Conservation (phyloP, 2,329 filamentous ascomycete genomes). For the Talaromyces marneffei region DNA sequence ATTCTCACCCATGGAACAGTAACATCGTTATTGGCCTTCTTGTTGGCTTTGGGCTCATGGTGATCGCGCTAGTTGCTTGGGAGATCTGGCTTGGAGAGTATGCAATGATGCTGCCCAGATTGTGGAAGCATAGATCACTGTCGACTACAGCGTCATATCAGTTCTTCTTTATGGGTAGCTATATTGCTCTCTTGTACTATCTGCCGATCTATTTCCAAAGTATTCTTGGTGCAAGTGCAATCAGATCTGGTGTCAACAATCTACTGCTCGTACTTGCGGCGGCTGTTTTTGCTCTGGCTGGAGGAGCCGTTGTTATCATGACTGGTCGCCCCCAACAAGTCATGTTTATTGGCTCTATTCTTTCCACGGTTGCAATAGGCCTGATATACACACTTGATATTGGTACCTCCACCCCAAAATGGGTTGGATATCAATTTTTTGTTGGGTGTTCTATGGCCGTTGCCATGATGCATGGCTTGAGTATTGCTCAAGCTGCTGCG, state of each 20-base stretch:
- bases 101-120: slow-evolving; percentile 30
- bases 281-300: slow-evolving; percentile 22
- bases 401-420: slow-evolving; percentile 16
- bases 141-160: slow-evolving; percentile 27
- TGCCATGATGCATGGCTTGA: slow-evolving; percentile 21
- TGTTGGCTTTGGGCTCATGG: slow-evolving; percentile 19
- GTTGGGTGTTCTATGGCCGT: slow-evolving; percentile 17
- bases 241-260: slow-evolving; percentile 35
- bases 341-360: slow-evolving; percentile 22
- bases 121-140: slow-evolving; percentile 35
- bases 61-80: slow-evolving; percentile 16
- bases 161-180: slow-evolving; percentile 31
- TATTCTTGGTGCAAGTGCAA: slow-evolving; percentile 21
- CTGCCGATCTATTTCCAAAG: slow-evolving; percentile 17
- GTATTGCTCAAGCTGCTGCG: slow-evolving; percentile 20
- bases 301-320: slow-evolving; percentile 23
- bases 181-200: slow-evolving; percentile 31
- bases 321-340: slow-evolving; percentile 24
- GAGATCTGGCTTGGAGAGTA: slow-evolving; percentile 18
- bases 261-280: slow-evolving; percentile 37
- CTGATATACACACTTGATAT: slow-evolving; percentile 31
- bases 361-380: slow-evolving; percentile 25
- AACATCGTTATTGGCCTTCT: slow-evolving; percentile 19
- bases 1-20: slow-evolving; percentile 20
- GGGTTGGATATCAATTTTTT: slow-evolving; percentile 24